Percentiles rank a stretch among this genome's conserved stretches.
These are phyloP conservation scores for Chenopodium quinoa DNA, from an alignment of 148 eudicot species.

Conservation along the genomic window DNA sequence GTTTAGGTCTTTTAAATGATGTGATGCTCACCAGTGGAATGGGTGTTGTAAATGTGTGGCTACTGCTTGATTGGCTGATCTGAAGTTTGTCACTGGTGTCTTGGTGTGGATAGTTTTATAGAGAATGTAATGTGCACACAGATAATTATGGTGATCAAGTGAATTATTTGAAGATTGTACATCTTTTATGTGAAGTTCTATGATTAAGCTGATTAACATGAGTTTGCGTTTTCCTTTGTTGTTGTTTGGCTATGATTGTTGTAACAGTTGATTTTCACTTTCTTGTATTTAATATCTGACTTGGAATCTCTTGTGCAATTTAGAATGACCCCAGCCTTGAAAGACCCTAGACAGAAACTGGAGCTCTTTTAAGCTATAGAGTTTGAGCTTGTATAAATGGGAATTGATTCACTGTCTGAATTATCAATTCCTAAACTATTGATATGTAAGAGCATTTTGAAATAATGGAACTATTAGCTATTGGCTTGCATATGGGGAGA, in stretches of 20 bases:
- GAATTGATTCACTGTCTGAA: neutral
- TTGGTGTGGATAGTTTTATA: neutral
- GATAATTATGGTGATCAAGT: neutral
- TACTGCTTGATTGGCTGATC: neutral
- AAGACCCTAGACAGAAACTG: neutral
- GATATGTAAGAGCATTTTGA: neutral
- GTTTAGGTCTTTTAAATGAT: neutral
- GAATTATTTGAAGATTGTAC: neutral
- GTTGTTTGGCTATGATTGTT: neutral
- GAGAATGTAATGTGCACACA: neutral
- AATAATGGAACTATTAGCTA: neutral
- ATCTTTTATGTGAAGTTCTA: neutral
- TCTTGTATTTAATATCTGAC: neutral
- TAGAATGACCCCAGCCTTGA: neutral
- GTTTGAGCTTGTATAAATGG: neutral
- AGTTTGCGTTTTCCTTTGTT: neutral
- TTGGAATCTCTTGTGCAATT: neutral
- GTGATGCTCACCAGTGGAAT: neutral
- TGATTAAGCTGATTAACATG: neutral
- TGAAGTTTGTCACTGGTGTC: neutral
- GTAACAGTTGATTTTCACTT: neutral
- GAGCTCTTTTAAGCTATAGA: neutral
- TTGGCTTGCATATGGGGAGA: neutral
- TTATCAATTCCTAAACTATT: neutral
- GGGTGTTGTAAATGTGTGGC: neutral